These are phyloP conservation scores for Colletotrichum destructivum DNA, from an alignment of 2,329 filamentous ascomycete species.

Conservation along the genomic window DNA sequence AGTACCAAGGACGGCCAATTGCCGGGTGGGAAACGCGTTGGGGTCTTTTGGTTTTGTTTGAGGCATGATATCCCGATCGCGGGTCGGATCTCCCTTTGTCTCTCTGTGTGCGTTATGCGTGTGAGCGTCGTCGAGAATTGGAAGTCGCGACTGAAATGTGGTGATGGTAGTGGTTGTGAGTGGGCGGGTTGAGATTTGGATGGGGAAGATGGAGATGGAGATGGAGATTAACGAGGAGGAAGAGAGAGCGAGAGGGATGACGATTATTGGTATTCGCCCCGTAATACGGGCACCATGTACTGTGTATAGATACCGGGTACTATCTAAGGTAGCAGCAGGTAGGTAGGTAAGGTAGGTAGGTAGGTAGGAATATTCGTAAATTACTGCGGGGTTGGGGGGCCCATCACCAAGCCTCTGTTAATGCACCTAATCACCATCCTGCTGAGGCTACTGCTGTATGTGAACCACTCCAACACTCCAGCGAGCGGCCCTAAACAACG, in stretches of 20 bases:
- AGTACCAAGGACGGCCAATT: conserved; percentile 38
- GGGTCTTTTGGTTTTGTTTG: conserved; percentile 35
- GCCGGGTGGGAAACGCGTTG: conserved; percentile 37
- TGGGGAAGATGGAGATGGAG: no score
- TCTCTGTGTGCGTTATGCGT: background rate
- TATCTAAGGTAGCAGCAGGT: no score
- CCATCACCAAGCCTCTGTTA: no score
- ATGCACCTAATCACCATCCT: no score
- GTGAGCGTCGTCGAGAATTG: background rate
- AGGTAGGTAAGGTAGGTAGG: no score
- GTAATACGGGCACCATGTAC: no score
- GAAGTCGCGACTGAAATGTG: conserved; percentile 2
- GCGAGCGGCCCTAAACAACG: background rate
- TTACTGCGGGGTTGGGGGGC: conserved; percentile 23
- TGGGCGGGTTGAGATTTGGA: no score
- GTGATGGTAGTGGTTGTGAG: background rate
- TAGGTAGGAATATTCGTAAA: background rate
- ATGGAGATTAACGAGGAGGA: background rate
- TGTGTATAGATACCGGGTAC: no score
- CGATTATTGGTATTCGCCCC: background rate
- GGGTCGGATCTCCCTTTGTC: conserved; percentile 4
- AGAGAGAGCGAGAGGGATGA: background rate
- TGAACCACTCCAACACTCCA: no score
- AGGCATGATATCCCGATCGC: conserved; percentile 29
- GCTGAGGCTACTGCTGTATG: no score